These are phyloP conservation scores for Pythium phragmitis DNA, from an alignment of 352 stramenopile genomes.

Conservation along the genomic window DNA sequence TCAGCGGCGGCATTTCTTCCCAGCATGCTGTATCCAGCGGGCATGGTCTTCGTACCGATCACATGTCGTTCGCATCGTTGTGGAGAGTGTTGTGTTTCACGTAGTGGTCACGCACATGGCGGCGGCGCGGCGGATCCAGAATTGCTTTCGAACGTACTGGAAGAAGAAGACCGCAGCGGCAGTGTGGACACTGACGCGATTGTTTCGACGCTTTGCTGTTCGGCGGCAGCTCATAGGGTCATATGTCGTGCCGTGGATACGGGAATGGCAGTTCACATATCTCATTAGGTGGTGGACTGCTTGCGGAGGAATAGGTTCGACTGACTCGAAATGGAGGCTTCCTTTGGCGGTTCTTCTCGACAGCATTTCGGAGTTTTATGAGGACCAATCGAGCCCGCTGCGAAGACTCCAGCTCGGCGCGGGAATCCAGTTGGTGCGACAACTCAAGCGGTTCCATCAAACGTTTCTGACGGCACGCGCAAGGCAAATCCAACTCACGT, in stretches of 20 bases:
- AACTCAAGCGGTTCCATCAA: conserved; percentile 6
- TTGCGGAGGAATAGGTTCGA: not conserved
- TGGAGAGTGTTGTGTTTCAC: conserved; percentile 15
- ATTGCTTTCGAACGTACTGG: conserved; percentile 22
- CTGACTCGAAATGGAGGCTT: conserved; percentile 9
- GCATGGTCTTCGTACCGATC: conserved; percentile 27
- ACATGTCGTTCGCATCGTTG: conserved; percentile 1
- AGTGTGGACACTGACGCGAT: conserved; percentile 9
- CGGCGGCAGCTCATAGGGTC: conserved; percentile 16
- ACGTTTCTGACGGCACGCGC: conserved; percentile 2
- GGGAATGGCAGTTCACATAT: conserved; percentile 6
- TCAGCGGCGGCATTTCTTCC: conserved; percentile 25
- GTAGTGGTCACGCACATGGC: conserved; percentile 25
- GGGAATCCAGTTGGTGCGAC: conserved; percentile 5
- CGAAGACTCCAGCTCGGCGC: conserved; percentile 12
- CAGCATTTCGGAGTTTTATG: conserved; percentile 6
- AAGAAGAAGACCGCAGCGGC: conserved; percentile 1
- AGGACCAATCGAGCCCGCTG: conserved; percentile 2
- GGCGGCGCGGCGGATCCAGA: conserved; percentile 22
- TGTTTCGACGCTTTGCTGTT: conserved; percentile 27
- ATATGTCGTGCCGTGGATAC: conserved; percentile 8
- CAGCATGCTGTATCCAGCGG: conserved; percentile 26
- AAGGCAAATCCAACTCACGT: conserved; percentile 18
- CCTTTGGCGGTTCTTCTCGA: not conserved
- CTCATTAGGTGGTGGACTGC: conserved; percentile 15